Evolutionary conservation across 75 land plant species (phyloP), one percentile per base, ranked within the genome.

Genomic region (Picea sitchensis): DNA sequence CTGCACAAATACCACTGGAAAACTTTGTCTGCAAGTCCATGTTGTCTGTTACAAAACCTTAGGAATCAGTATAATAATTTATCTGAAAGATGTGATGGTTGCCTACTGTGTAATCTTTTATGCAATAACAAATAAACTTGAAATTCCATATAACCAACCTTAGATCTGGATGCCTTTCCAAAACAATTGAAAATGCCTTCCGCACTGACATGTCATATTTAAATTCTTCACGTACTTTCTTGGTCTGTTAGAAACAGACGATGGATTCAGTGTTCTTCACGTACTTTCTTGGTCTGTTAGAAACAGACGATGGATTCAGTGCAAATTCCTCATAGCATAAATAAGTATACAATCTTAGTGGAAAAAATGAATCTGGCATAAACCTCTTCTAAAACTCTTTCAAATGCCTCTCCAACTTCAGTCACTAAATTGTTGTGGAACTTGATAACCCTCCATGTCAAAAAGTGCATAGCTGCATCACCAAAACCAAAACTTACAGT

Each of bases 1-100:
- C 89, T 79, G 73, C 89, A 87, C 64, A 87, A 57, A 71, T 87
- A 87, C 89, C 89, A 87, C 62, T 87, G 88, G 18, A 87, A 74
- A 14, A 87, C 89, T 59, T 85, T 81, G 63, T 71, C 5, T 14
- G 84, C 84, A 34, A 87, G 81, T 12, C 89, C 89, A 68, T 81
- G 64, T 72, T 59, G 78, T 58, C 89, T 87, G 77, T 26, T 32
- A 73, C 13, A 51, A 61, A 78, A 38, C 20, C 18, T 23, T 15
- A 71, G 26, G 26, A 47, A 71, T 71, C 56, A 18, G 26, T 41
- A 38, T 8, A 21, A 62, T 2, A 83, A 30, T 59, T 36, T 61
- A 69, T 20, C 75, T 38, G 30, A 51, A 20, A 23, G 51, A 75
- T 59, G 41, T 13, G 17, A 76, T 18, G 7, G n/a, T 14, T 59